Evolutionary conservation across 352 stramenopile genomes (phyloP).

Genomic region (Phytophthora cryptogea): DNA sequence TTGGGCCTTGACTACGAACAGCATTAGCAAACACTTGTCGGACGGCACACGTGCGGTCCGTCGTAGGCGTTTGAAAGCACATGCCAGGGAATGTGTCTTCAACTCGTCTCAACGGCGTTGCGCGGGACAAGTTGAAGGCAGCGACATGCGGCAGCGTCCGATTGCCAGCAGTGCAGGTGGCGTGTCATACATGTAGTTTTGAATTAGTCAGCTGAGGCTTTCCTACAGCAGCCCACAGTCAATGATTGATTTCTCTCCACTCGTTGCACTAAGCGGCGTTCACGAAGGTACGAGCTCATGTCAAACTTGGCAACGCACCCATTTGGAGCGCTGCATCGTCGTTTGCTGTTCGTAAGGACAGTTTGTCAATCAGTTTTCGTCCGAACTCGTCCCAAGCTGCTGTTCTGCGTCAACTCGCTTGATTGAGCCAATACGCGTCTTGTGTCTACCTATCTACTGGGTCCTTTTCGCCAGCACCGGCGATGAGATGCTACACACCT

Average conservation of each 20-base stretch:
- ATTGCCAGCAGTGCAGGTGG: not conserved
- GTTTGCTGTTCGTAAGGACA: too few species aligned
- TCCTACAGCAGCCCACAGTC: too few species aligned
- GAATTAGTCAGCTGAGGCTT: too few species aligned
- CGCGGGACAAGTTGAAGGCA: not conserved
- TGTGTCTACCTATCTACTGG: conserved; percentile 18
- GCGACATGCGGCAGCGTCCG: not conserved
- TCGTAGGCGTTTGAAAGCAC: not conserved
- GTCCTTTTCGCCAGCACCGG: not conserved
- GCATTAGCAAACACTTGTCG: conserved; percentile 6
- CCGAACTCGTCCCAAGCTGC: too few species aligned
- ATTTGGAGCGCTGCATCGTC: not conserved
- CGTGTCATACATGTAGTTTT: too few species aligned
- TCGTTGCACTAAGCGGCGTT: too few species aligned
- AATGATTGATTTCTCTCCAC: too few species aligned
- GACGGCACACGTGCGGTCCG: not conserved
- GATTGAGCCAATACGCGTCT: conserved; percentile 3
- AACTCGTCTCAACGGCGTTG: conserved; percentile 2
- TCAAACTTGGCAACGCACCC: not conserved
- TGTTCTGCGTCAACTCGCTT: not conserved
- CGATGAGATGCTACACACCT: conserved; percentile 10
- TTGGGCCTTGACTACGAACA: not conserved
- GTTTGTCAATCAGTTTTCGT: too few species aligned
- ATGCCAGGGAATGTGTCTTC: conserved; percentile 1
- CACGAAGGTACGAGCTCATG: not conserved